Percentiles rank a stretch among this genome's conserved stretches.
Evolutionary conservation across 2,329 filamentous ascomycete species (phyloP).

Genomic region (Grosmannia clavigera): DNA sequence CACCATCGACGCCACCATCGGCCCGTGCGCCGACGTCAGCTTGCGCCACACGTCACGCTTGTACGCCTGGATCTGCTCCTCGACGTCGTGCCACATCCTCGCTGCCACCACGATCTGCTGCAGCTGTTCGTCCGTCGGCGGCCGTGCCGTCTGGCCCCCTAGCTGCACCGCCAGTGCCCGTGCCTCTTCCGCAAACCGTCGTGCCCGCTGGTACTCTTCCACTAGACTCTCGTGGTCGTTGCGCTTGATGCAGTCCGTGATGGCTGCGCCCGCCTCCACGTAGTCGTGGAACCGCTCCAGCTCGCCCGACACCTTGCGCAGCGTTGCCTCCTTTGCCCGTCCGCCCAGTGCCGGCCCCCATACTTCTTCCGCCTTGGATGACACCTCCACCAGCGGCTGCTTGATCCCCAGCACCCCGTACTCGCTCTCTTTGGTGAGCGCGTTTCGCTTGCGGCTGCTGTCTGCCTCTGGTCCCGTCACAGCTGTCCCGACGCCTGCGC

Average conservation of each 20-base stretch:
- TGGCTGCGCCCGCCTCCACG: constrained; percentile 64
- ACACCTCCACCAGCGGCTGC: constrained; percentile 73
- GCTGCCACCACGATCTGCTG: constrained; percentile 81
- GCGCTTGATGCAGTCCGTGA: constrained; percentile 77
- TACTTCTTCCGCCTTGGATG: constrained; percentile 89
- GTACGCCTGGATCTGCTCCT: constrained; percentile 73
- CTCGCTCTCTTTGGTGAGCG: constrained; percentile 82
- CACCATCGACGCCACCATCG: constrained; percentile 19
- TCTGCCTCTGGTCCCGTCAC: constrained; percentile 20
- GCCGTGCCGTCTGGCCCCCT: constrained; percentile 14
- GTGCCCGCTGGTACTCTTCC: constrained; percentile 76
- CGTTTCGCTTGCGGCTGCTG: constrained; percentile 66
- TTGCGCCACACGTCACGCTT: constrained; percentile 84
- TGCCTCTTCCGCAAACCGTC: constrained; percentile 68
- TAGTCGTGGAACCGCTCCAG: constrained; percentile 71
- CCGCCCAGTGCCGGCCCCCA: constrained; percentile 93
- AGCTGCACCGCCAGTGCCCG: constrained; percentile 50
- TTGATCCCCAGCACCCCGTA: constrained; percentile 85
- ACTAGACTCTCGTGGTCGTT: constrained; percentile 83
- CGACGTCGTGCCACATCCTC: constrained; percentile 90
- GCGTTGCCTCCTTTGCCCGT: constrained; percentile 75
- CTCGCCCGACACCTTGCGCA: constrained; percentile 64
- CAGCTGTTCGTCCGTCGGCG: constrained; percentile 62
- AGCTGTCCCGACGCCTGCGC: background rate
- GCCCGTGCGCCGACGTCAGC: constrained; percentile 55